Conservation (phyloP, 495 filamentous ascomycete species). For the Trypethelium eluteriae region DNA sequence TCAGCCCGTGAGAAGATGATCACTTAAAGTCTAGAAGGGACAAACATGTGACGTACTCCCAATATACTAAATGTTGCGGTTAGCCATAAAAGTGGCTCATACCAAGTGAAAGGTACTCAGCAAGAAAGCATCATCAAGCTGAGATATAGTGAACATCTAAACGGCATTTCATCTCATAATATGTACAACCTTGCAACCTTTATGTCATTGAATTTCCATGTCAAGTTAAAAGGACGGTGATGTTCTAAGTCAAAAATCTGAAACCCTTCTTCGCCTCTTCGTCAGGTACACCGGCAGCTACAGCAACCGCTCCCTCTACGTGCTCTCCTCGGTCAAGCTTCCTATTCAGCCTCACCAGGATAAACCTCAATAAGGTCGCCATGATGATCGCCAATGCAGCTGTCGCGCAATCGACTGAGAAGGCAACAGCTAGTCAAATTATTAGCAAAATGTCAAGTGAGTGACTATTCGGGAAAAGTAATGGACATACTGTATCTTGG, state of each 20-base stretch:
- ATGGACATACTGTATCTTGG: slow-evolving; percentile 39
- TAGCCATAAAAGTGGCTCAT: too few relatives aligned
- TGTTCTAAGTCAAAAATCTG: slow-evolving; percentile 10
- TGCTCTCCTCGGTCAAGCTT: slow-evolving; percentile 53
- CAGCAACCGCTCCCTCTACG: slow-evolving; percentile 32
- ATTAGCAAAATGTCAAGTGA: not conserved
- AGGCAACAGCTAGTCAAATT: slow-evolving; percentile 44
- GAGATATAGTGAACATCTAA: too few relatives aligned
- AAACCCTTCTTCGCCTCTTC: slow-evolving; percentile 17
- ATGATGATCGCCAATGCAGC: slow-evolving; percentile 57
- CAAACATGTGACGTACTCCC: too few relatives aligned
- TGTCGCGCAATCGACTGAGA: slow-evolving; percentile 66
- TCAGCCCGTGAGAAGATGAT: too few relatives aligned
- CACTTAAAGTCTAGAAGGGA: too few relatives aligned
- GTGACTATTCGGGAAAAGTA: too few relatives aligned
- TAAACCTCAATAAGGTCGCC: slow-evolving; percentile 56
- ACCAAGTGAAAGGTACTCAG: too few relatives aligned
- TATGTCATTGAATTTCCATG: too few relatives aligned
- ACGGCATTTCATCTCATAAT: too few relatives aligned
- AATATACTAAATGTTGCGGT: too few relatives aligned
- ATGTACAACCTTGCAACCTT: too few relatives aligned
- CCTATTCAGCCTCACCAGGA: slow-evolving; percentile 62
- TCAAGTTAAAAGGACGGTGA: not conserved
- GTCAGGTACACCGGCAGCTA: not conserved
- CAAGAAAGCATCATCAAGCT: too few relatives aligned